Evolutionary conservation across 768 basidiomycete species (phyloP).

Genomic region (Artomyces pyxidatus): DNA sequence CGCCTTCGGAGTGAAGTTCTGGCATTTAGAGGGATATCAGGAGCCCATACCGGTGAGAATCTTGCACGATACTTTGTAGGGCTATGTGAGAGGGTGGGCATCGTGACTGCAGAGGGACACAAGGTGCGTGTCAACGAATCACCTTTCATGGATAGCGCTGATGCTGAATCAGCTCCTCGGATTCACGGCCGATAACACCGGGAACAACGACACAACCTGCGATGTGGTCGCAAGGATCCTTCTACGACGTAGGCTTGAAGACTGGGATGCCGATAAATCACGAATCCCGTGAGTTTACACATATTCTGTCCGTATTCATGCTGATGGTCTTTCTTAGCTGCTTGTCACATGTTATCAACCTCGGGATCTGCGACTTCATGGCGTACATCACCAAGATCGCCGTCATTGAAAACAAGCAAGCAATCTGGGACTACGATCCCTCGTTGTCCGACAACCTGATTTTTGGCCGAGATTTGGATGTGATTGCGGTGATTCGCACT

Average conservation of each 20-base stretch:
- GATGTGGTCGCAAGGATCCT: too few species aligned
- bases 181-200: too few species aligned
- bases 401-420: conserved; percentile 19
- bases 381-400: conserved; percentile 23
- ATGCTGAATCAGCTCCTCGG: conserved; percentile 5
- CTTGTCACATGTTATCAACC: conserved; percentile 25
- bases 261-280: conserved; percentile 17
- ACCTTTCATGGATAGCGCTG: neutral
- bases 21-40: conserved; percentile 17
- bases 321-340: conserved; percentile 20
- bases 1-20: conserved; percentile 17
- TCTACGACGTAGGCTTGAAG: too few species aligned
- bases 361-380: conserved; percentile 24
- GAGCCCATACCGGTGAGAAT: conserved; percentile 22
- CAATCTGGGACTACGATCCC: conserved; percentile 31
- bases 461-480: conserved; percentile 22
- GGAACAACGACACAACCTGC: too few species aligned
- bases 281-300: conserved; percentile 11
- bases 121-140: too few species aligned
- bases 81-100: conserved; percentile 21
- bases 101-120: conserved; percentile 8
- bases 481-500: conserved; percentile 23
- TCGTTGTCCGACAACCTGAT: conserved; percentile 17
- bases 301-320: too few species aligned
- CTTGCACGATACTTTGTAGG: conserved; percentile 21